phyloP scores from a whole-genome alignment of 306 rosid genomes.

The Canavalia ensiformis region DNA sequence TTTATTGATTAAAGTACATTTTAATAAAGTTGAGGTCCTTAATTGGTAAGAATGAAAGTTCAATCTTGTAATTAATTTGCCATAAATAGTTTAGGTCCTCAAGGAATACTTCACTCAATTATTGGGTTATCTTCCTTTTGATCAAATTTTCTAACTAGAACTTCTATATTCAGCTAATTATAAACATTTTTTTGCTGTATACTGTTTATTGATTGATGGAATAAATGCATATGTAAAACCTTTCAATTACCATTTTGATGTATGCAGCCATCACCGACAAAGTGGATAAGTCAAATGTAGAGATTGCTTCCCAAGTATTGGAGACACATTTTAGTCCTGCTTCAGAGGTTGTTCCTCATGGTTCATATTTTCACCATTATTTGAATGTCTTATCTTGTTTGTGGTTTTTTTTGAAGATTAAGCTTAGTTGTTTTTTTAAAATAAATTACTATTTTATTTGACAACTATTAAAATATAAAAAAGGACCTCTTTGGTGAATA shows the following conservation, averaged over 20 bases:
- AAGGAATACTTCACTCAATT: constrained; percentile 19
- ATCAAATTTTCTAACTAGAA: background rate
- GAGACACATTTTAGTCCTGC: constrained; percentile 59
- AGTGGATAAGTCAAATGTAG: constrained; percentile 62
- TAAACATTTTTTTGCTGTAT: constrained; percentile 26
- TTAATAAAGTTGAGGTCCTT: constrained; percentile 15
- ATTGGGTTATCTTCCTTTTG: constrained; percentile 8
- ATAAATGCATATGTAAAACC: constrained; percentile 34
- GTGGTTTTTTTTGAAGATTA: constrained; percentile 8
- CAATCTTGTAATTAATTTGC: background rate
- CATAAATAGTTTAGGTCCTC: constrained; percentile 26
- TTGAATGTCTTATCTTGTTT: constrained; percentile 26
- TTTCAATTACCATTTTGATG: constrained; percentile 28
- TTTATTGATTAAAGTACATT: constrained; percentile 16
- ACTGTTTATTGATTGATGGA: constrained; percentile 26
- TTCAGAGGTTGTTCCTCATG: constrained; percentile 69
- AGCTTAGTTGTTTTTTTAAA: background rate
- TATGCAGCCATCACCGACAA: constrained; percentile 65
- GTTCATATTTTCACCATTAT: constrained; percentile 2
- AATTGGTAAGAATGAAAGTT: constrained; percentile 20
- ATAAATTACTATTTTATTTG: constrained; percentile 7
- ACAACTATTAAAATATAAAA: background rate
- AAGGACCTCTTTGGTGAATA: background rate
- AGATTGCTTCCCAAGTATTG: constrained; percentile 56
- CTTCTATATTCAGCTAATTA: constrained; percentile 33